Evolutionary conservation across 2,329 filamentous ascomycete species (phyloP).

Genomic region (Colletotrichum karsti): DNA sequence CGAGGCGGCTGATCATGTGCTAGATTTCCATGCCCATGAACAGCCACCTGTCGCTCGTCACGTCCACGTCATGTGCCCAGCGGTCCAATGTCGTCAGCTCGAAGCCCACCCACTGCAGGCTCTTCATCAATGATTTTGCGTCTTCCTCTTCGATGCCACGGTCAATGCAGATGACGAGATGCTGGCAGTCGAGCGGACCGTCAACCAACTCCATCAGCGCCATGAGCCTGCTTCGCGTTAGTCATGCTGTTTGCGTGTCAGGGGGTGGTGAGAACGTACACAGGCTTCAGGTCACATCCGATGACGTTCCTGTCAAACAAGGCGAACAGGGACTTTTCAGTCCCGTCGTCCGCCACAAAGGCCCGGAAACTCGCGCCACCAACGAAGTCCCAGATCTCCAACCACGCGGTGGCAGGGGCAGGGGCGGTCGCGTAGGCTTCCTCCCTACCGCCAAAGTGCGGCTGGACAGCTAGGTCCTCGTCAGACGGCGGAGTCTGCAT

Average conservation of each 20-base stretch:
- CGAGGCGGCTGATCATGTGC: background rate
- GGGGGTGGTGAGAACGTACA: conserved; percentile 63
- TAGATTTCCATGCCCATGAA: conserved; percentile 89
- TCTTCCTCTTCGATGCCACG: conserved; percentile 71
- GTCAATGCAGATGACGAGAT: conserved; percentile 84
- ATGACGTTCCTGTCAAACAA: conserved; percentile 82
- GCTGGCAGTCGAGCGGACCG: conserved; percentile 76
- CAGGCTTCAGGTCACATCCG: conserved; percentile 83
- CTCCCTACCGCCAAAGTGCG: conserved; percentile 28
- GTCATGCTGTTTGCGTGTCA: conserved; percentile 2
- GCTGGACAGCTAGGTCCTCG: conserved; percentile 48
- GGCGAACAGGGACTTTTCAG: conserved; percentile 81
- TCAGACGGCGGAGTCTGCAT: conserved; percentile 64
- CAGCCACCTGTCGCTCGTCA: conserved; percentile 82
- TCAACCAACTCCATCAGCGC: conserved; percentile 89
- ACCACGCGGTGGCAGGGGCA: conserved; percentile 61
- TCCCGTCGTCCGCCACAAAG: conserved; percentile 77
- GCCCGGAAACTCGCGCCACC: conserved; percentile 86
- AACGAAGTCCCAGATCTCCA: conserved; percentile 87
- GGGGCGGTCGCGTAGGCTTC: conserved; percentile 13
- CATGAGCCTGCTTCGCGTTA: conserved; percentile 71
- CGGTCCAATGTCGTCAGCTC: conserved; percentile 81
- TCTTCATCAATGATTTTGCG: conserved; percentile 75
- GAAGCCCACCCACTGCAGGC: conserved; percentile 93
- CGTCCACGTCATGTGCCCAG: conserved; percentile 72